Evolutionary conservation across 1,284 basidiomycete species (phyloP).

Genomic region (Ceratobasidium sp.): DNA sequence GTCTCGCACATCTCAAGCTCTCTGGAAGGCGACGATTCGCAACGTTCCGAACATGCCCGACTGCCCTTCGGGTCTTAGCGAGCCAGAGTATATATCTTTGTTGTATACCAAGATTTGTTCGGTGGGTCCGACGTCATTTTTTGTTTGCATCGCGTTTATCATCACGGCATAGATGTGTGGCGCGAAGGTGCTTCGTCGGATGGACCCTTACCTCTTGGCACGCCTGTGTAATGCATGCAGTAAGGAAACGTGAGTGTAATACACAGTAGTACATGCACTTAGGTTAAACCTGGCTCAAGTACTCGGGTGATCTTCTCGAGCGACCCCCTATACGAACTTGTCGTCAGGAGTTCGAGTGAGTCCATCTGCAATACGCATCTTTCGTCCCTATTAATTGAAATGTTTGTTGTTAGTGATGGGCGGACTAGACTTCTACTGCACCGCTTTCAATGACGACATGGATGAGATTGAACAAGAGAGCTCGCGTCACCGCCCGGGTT

Average conservation of each 20-base stretch:
- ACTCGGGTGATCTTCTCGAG: too few relatives aligned
- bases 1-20: too few relatives aligned
- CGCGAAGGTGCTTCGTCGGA: neutral
- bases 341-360: neutral
- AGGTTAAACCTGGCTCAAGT: neutral
- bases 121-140: neutral
- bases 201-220: constrained; percentile 7
- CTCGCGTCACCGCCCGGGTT: neutral
- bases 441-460: neutral
- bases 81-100: constrained; percentile 20
- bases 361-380: neutral
- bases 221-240: constrained; percentile 23
- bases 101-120: constrained; percentile 48
- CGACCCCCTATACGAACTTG: neutral
- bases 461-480: neutral
- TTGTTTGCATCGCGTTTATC: neutral
- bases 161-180: neutral
- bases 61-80: too few relatives aligned
- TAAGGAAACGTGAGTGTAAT: neutral
- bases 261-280: neutral
- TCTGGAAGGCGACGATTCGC: too few relatives aligned
- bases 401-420: neutral
- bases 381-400: neutral
- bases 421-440: neutral
- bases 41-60: too few relatives aligned